Evolutionary conservation across 305 asterid species (phyloP), one percentile per base, ranked within the genome.

Genomic region (Nicotiana rustica): DNA sequence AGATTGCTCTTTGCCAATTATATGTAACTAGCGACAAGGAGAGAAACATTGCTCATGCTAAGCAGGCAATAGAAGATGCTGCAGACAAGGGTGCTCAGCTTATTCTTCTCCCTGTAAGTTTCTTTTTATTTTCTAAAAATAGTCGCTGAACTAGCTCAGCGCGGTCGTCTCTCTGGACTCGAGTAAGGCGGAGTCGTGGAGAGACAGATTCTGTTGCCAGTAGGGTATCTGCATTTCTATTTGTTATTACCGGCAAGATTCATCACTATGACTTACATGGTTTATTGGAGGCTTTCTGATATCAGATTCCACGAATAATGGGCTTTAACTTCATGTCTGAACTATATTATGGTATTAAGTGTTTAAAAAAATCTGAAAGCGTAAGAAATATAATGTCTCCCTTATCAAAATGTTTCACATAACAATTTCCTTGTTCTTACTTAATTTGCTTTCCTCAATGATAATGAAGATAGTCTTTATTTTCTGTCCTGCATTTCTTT

Each of bases 1-100:
- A 94, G 82, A 92, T 94, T 66, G 97, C 94, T 69, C 97, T 94
- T 76, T 94, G 98, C 87, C 98, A 93, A 88, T 90, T 94, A 83
- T 87, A 86, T 4, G 97, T 94, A 67, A 89, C 91, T 38, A 83
- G 83, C 18, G 92, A 94, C 88, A 93, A 94, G 91, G 96, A 88
- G 64, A 86, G 84, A 77, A 93, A 93, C 87, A 92, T 93, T 81
- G 92, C 87, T 80, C 92, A 88, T 88, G 97, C 95, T 84, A 90
- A 93, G 70, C 78, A 85, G 78, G 91, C 91, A 47, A 93, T 93
- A 55, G 89, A 87, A 83, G 91, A 89, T 65, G 97, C 97, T 81
- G 97, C 97, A 47, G 83, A 29, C 61, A 88, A 86, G 84, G 97
- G 97, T 85, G 97, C 96, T 79, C 93, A 90, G 80, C 92, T 94